Conservation (phyloP, 192 early-diverging fungal genomes). For the Endogone sp. region DNA sequence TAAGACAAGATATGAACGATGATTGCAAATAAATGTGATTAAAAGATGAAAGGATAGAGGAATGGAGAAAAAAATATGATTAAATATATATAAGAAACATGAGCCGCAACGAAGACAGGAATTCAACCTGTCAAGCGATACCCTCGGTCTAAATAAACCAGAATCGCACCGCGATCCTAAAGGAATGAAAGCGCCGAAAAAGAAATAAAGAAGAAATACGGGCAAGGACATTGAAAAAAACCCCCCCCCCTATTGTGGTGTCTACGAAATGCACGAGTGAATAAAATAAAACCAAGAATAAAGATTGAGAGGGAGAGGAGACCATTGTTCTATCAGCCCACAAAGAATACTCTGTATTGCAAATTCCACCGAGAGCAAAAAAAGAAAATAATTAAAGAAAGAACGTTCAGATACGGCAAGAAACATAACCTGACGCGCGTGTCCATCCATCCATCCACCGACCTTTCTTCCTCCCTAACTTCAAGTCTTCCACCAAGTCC, state of each 20-base stretch:
- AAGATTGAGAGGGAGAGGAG: no score
- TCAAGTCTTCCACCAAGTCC: no score
- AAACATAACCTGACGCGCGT: background rate
- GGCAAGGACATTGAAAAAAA: background rate
- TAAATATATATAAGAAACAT: background rate
- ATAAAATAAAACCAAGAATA: background rate
- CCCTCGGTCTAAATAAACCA: no score
- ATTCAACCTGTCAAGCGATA: background rate
- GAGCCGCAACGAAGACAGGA: background rate
- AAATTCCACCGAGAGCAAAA: no score
- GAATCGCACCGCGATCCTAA: no score
- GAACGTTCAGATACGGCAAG: background rate
- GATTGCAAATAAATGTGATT: no score
- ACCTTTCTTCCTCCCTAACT: background rate
- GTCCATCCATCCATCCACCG: background rate
- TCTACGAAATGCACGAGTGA: background rate
- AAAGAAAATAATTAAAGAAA: no score
- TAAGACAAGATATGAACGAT: no score
- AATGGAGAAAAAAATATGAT: no score
- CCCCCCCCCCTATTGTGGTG: background rate
- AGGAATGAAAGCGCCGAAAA: no score
- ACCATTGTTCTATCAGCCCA: background rate
- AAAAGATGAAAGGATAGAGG: no score
- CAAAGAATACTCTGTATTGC: no score
- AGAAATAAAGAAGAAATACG: background rate